Percentiles rank a stretch among this genome's conserved stretches.
Evolutionary conservation across 2,329 filamentous ascomycete genomes (phyloP).

Genomic region (Lachnellula subtilissima): DNA sequence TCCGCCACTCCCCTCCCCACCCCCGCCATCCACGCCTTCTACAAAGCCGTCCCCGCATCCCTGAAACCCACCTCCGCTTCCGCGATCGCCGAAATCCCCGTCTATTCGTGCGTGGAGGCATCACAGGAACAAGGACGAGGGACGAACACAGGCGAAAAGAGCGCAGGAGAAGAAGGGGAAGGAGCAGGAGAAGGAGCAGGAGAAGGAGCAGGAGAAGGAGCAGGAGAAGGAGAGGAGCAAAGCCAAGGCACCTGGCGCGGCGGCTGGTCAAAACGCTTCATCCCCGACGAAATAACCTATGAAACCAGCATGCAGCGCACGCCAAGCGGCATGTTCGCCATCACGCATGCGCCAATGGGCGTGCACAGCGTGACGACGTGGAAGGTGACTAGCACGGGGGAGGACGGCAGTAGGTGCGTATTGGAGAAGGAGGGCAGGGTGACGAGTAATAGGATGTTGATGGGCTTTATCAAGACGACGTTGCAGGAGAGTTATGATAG

Average conservation of each 20-base stretch:
- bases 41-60: constrained; percentile 48
- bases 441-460: constrained; percentile 70
- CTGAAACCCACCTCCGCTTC: not conserved
- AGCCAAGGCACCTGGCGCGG: constrained; percentile 55
- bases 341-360: constrained; percentile 31
- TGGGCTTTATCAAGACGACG: constrained; percentile 73
- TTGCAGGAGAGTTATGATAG: constrained; percentile 68
- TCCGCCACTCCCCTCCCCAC: constrained; percentile 31
- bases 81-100: constrained; percentile 10
- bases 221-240: constrained; percentile 48
- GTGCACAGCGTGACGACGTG: constrained; percentile 57
- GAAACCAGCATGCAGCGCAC: constrained; percentile 19
- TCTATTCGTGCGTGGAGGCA: constrained; percentile 25
- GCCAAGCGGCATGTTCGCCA: constrained; percentile 19
- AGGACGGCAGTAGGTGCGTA: constrained; percentile 70
- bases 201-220: no score
- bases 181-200: constrained; percentile 57
- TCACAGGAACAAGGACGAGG: constrained; percentile 31
- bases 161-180: constrained; percentile 53
- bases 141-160: constrained; percentile 56
- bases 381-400: constrained; percentile 55
- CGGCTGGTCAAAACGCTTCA: constrained; percentile 51
- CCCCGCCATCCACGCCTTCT: constrained; percentile 41
- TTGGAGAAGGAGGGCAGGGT: constrained; percentile 77
- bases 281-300: constrained; percentile 25